These are phyloP conservation scores for Hemileia vastatrix DNA, from an alignment of 1,284 basidiomycete genomes.

Conservation along the genomic window DNA sequence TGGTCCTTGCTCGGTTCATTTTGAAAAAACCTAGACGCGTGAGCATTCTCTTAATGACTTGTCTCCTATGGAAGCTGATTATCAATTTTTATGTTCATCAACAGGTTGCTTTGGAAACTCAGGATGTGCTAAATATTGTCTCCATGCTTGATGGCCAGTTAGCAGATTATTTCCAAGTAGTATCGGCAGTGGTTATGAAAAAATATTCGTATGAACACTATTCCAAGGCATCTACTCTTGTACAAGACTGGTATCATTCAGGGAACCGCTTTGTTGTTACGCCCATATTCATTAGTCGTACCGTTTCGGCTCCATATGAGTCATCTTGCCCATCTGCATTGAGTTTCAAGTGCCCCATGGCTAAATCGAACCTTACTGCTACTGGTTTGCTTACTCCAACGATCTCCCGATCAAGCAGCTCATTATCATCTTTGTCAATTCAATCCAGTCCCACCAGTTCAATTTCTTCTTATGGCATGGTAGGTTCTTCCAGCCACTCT, in stretches of 20 bases:
- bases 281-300: background rate
- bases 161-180: slow-evolving; percentile 69
- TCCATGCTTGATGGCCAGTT: slow-evolving; percentile 75
- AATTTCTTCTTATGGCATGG: too few species aligned
- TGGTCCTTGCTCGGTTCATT: slow-evolving; percentile 78
- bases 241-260: slow-evolving; percentile 75
- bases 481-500: too few species aligned
- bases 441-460: too few species aligned
- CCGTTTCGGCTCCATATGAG: too few species aligned
- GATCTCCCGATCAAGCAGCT: too few species aligned
- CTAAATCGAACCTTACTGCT: too few species aligned
- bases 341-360: too few species aligned
- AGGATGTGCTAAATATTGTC: slow-evolving; percentile 58
- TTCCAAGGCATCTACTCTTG: slow-evolving; percentile 81
- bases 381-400: too few species aligned
- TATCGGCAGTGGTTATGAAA: slow-evolving; percentile 88
- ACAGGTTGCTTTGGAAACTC: slow-evolving; percentile 24
- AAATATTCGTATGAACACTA: slow-evolving; percentile 96
- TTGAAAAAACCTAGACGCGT: slow-evolving; percentile 65
- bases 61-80: too few species aligned
- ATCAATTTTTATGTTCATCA: slow-evolving; percentile 13
- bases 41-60: slow-evolving; percentile 44
- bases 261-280: slow-evolving; percentile 46
- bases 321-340: too few species aligned
- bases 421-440: too few species aligned